Evolutionary conservation across 306 rosid species (phyloP), one percentile per base, ranked within the genome.

Genomic region (Inga leiocalycina): DNA sequence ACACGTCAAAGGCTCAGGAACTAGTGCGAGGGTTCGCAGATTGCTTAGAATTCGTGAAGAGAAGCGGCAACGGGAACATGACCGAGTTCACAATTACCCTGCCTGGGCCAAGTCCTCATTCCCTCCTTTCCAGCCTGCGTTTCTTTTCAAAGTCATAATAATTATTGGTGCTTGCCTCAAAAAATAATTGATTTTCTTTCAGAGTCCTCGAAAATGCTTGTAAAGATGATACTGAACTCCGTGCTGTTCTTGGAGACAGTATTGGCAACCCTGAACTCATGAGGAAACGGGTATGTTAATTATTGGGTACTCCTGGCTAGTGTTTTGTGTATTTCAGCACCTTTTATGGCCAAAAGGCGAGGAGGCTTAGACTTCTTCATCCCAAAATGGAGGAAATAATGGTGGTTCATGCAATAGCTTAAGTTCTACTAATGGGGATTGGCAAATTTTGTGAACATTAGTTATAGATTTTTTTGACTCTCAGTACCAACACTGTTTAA

Each of bases 241-340:
- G 98, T 34, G 83, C 92, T 27, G 93, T 96, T 81, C 97, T 93
- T 66, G 97, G 98, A 27, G 99, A 93, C 80, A 93, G 97, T 84
- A 78, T 96, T 69, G 99, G 99, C 49, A 89, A 93, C 84, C 98
- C 98, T 24, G 88, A 93, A 76, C 97, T 89, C 66, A 96, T 96
- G 97, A 91, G 93, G 88, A 85, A 92, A 85, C 90, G 89, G 84
- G 97, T 89, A 75, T 44, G 14, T 24, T 9, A 22, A 72, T 45
- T 13, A 13, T 24, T 14, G 20, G n/a, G 57, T 22, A 20, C 20
- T 71, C 24, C 57, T 71, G 20, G 35, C 12, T 37, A 27, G 35
- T 34, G 11, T 19, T 44, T 54, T 56, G 68, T 10, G 35, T 54
- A 35, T 34, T 17, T 5, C 35, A 75, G 8, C 8, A 54, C 49